A percentile compares a stretch with the other conserved stretches of the same genome.
Evolutionary conservation across 2,329 filamentous ascomycete genomes (phyloP).

Genomic region (Pseudocercospora fuligena): DNA sequence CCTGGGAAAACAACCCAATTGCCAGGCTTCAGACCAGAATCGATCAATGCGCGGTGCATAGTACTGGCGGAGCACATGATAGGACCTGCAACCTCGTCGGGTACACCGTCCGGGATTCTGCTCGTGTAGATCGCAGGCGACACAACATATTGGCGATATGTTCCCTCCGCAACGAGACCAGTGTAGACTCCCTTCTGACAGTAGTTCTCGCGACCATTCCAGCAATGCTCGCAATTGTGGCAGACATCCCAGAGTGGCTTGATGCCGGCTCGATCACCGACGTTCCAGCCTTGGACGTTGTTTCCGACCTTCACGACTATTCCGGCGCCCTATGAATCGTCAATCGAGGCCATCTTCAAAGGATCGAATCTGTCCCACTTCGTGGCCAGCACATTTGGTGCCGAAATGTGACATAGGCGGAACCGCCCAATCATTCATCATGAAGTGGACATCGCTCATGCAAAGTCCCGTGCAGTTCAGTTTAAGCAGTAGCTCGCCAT

Average conservation of each 20-base stretch:
- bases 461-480: conserved; percentile 65
- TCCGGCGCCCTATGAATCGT: conserved; percentile 52
- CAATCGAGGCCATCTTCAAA: conserved; percentile 35
- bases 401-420: conserved; percentile 51
- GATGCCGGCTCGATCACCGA: conserved; percentile 58
- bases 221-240: conserved; percentile 54
- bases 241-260: conserved; percentile 59
- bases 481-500: conserved; percentile 60
- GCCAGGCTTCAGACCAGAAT: conserved; percentile 55
- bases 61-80: conserved; percentile 65
- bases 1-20: conserved; percentile 62
- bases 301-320: conserved; percentile 62
- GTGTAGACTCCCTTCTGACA: conserved; percentile 52
- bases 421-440: conserved; percentile 58
- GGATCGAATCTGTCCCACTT: conserved; percentile 56
- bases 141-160: conserved; percentile 65
- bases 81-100: conserved; percentile 60
- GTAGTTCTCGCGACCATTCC: conserved; percentile 59
- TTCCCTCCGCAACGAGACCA: conserved; percentile 51
- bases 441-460: conserved; percentile 62
- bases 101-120: conserved; percentile 60
- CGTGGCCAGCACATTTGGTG: conserved; percentile 48
- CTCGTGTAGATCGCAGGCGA: conserved; percentile 61
- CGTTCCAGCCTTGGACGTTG: conserved; percentile 58
- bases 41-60: conserved; percentile 61